Evolutionary conservation across 2,329 filamentous ascomycete species (phyloP).

Genomic region (Epichloe aotearoae): DNA sequence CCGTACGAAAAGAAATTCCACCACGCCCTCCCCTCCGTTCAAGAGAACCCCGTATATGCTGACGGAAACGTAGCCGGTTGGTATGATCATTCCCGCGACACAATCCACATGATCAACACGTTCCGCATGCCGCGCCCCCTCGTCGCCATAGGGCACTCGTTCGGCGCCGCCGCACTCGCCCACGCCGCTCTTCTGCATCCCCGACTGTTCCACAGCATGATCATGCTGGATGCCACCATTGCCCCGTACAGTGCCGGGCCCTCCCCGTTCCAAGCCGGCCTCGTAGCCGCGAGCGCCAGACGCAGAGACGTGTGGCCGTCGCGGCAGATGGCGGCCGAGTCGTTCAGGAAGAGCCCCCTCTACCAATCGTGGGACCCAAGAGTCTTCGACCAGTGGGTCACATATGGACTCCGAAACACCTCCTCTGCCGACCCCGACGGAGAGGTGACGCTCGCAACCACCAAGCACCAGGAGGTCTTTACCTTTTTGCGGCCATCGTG

Average conservation of each 20-base stretch:
- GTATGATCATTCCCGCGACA: slow-evolving; percentile 74
- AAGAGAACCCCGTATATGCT: too few relatives aligned
- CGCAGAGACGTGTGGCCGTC: slow-evolving; percentile 78
- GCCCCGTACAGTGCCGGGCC: slow-evolving; percentile 28
- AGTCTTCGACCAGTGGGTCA: slow-evolving; percentile 50
- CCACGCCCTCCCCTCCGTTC: too few relatives aligned
- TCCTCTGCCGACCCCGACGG: slow-evolving; percentile 23
- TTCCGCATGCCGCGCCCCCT: slow-evolving; percentile 72
- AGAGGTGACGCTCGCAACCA: slow-evolving; percentile 61
- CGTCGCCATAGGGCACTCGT: slow-evolving; percentile 77
- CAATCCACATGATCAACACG: slow-evolving; percentile 72
- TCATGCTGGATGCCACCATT: slow-evolving; percentile 80
- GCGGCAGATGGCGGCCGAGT: slow-evolving; percentile 49
- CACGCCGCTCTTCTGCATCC: slow-evolving; percentile 67
- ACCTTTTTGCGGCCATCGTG: slow-evolving; percentile 56
- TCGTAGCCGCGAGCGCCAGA: slow-evolving; percentile 49
- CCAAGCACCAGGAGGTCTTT: slow-evolving; percentile 70
- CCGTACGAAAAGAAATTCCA: slow-evolving; percentile 33
- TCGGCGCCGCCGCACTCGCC: slow-evolving; percentile 63
- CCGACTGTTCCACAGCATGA: slow-evolving; percentile 59
- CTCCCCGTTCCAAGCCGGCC: slow-evolving; percentile 21
- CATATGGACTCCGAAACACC: slow-evolving; percentile 60
- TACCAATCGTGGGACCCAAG: slow-evolving; percentile 73
- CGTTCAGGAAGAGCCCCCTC: slow-evolving; percentile 54
- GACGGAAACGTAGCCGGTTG: slow-evolving; percentile 49